These are phyloP conservation scores for Mycena rebaudengoi DNA, from an alignment of 768 basidiomycete species.

Conservation along the genomic window DNA sequence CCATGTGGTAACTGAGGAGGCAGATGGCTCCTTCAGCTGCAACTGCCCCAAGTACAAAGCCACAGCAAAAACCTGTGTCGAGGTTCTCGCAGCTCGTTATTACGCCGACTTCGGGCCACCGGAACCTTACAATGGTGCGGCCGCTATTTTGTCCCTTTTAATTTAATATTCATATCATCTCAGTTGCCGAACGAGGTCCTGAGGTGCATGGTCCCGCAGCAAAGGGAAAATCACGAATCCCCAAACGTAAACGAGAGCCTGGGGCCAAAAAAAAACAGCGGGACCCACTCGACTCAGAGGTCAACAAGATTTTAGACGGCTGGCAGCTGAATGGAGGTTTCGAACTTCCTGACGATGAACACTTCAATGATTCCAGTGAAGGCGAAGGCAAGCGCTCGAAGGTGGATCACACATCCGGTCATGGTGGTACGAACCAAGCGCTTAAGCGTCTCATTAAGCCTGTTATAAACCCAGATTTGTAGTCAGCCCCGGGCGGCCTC, in stretches of 20 bases:
- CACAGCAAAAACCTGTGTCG: background rate
- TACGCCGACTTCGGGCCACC: background rate
- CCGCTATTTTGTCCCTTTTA: background rate
- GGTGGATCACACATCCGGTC: no score
- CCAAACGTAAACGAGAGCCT: no score
- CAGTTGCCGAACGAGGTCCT: background rate
- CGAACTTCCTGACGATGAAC: background rate
- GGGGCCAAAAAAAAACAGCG: background rate
- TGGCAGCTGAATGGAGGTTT: background rate
- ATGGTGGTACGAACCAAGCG: no score
- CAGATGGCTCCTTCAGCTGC: background rate
- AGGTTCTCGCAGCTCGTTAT: background rate
- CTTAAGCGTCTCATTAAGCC: background rate
- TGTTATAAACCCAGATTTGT: background rate
- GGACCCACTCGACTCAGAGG: background rate
- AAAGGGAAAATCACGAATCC: background rate
- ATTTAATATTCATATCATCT: background rate
- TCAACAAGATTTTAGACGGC: background rate
- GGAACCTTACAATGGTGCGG: background rate
- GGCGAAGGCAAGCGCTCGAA: background rate
- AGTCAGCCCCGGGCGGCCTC: background rate
- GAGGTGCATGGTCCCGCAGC: background rate
- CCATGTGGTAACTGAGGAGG: background rate
- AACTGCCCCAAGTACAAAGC: background rate
- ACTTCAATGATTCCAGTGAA: background rate